A percentile compares a stretch with the other conserved stretches of the same genome.
phyloP scores from a whole-genome alignment of 2,329 filamentous ascomycete species.

The Xylariales sp. region DNA sequence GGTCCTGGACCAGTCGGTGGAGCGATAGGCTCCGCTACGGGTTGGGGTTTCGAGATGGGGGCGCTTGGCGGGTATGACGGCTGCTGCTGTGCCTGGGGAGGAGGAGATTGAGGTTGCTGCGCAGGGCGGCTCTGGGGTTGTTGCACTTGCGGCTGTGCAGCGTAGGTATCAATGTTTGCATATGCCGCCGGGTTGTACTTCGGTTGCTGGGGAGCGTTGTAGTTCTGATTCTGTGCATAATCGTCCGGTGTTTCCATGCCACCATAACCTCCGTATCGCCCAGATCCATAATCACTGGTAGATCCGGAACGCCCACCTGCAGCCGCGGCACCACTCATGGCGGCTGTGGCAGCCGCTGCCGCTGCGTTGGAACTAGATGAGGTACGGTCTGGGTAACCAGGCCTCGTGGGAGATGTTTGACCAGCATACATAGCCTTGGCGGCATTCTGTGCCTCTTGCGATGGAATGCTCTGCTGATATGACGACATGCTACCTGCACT shows the following conservation, averaged over 20 bases:
- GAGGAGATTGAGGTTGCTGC: constrained; percentile 26
- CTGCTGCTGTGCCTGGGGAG: constrained; percentile 23
- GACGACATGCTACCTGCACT: constrained; percentile 16
- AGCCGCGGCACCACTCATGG: constrained; percentile 49
- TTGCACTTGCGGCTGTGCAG: constrained; percentile 29
- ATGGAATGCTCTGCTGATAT: constrained; percentile 29
- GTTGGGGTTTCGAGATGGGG: constrained; percentile 32
- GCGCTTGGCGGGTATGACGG: constrained; percentile 26
- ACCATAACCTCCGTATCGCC: constrained; percentile 25
- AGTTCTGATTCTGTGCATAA: constrained; percentile 19
- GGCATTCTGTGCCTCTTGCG: constrained; percentile 55
- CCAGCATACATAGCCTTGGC: constrained; percentile 59
- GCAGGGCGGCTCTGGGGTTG: constrained; percentile 33
- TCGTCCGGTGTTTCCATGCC: constrained; percentile 24
- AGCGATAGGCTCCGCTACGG: constrained; percentile 29
- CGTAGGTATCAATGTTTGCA: constrained; percentile 55
- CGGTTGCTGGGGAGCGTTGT: constrained; percentile 39
- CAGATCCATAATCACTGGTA: constrained; percentile 25
- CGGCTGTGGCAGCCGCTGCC: constrained; percentile 54
- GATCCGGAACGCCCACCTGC: constrained; percentile 20
- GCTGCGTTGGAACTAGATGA: constrained; percentile 45
- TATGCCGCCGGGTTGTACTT: constrained; percentile 79
- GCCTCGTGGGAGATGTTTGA: constrained; percentile 48
- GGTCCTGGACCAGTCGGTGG: constrained; percentile 27
- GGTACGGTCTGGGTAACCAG: constrained; percentile 46